phyloP scores from a whole-genome alignment of 768 basidiomycete genomes.

The Leccinum longicurvipes region DNA sequence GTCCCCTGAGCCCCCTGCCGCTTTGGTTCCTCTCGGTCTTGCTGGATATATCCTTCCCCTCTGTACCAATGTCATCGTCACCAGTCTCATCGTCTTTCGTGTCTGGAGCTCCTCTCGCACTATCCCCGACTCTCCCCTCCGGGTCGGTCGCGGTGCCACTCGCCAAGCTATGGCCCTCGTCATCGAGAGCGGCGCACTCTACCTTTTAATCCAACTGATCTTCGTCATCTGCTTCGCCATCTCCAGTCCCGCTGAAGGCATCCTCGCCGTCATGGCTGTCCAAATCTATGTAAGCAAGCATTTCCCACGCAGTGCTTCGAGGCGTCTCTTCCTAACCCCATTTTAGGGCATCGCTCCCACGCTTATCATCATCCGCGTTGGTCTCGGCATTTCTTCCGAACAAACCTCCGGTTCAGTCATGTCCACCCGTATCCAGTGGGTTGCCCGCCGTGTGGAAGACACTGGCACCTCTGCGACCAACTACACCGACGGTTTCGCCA shows the following conservation, averaged over 20 bases:
- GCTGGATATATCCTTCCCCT: constrained; percentile 39
- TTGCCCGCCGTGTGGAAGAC: constrained; percentile 8
- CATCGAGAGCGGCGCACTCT: constrained; percentile 40
- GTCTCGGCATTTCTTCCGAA: constrained; percentile 30
- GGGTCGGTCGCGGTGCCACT: constrained; percentile 14
- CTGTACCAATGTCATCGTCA: constrained; percentile 40
- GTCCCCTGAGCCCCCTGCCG: constrained; percentile 34
- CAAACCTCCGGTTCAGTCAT: constrained; percentile 8
- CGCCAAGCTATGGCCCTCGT: constrained; percentile 33
- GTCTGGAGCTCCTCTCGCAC: constrained; percentile 32
- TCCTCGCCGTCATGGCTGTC: constrained; percentile 36
- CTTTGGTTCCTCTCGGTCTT: constrained; percentile 34
- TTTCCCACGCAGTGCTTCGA: background rate
- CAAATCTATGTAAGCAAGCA: constrained; percentile 42
- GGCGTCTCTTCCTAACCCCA: background rate
- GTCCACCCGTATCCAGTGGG: constrained; percentile 28
- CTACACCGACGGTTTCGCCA: constrained; percentile 18
- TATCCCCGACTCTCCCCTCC: constrained; percentile 5
- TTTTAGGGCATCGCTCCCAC: constrained; percentile 35
- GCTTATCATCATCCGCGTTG: constrained; percentile 35
- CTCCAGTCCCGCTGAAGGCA: constrained; percentile 32
- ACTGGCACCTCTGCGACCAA: constrained; percentile 16
- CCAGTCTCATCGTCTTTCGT: constrained; percentile 38
- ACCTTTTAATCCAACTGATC: constrained; percentile 38
- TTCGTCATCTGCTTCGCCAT: constrained; percentile 39